Base-by-base conservation (phyloP, 257 asterid species). In the Parsonsia alboflavescens region DNA sequence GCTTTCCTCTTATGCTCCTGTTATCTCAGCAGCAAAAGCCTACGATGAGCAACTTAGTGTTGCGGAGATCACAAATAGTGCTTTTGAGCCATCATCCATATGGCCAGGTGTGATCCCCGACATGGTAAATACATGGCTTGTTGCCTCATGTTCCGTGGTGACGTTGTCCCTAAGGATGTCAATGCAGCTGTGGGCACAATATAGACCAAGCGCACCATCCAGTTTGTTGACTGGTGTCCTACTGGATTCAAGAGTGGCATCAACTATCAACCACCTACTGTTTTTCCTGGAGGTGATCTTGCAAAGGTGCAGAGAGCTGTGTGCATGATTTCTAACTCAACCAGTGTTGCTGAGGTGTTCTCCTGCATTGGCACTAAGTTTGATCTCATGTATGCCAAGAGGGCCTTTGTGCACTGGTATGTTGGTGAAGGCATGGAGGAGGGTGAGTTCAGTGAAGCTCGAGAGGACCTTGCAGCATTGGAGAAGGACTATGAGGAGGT, bases 351-450 rank as follows among this genome's bases (percentile, higher is more conserved):
- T 9, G 64, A 57, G 64, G 75, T 71, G 84, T 83, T 57, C 80
- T 83, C 78, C 0, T 78, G 86, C 50, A 83, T 83, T 28, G 82
- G 80, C 54, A 71, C 71, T 59, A 83, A 77, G 75, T 80, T 83
- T 63, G 86, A 80, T 68, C 80, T 83, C 46, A 80, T 83, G 86
- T 80, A 83, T 52, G 73, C 80, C 6, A 83, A 80, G 71, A 80
- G 82, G 0, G 86, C 84, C 13, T 83, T 83, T 21, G 84, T 83
- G 30, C 87, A 83, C 68, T 80, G 83, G 87, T 83, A 80, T 26
- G 81, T 83, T 10, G 87, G 87, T 12, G 87, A 83, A 73, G 84
- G 87, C 49, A 83, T 83, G 87, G 87, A 83, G 68, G 82, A 80
- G 66, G 87, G 87, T 13, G 84, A 83, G 36, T 80, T 83, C 52